phyloP scores from a whole-genome alignment of 768 basidiomycete species.

The Boletus pseudo-olivaceus region DNA sequence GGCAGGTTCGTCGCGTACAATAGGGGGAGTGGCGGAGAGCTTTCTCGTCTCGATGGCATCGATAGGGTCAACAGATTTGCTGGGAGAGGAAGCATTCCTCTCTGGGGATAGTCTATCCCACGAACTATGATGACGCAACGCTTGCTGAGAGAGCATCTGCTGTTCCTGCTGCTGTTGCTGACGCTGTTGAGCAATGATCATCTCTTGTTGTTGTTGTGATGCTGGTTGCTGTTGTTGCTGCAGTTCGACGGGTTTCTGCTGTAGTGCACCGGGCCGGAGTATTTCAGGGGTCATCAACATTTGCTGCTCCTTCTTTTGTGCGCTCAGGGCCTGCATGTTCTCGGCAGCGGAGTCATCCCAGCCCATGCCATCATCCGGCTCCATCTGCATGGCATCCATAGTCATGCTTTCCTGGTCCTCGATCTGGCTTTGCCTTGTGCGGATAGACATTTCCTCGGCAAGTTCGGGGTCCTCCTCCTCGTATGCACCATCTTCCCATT shows the following conservation, averaged over 20 bases:
- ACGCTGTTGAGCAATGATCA: conserved; percentile 30
- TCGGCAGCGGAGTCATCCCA: conserved; percentile 78
- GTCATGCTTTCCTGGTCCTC: conserved; percentile 29
- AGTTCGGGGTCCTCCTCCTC: conserved; percentile 66
- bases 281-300: conserved; percentile 31
- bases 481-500: conserved; percentile 64
- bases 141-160: conserved; percentile 24
- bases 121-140: conserved; percentile 43
- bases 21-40: conserved; percentile 72
- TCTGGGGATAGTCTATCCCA: conserved; percentile 44
- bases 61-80: conserved; percentile 55
- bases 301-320: conserved; percentile 23
- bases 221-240: conserved; percentile 17
- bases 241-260: conserved; percentile 20
- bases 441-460: conserved; percentile 50
- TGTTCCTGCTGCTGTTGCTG: conserved; percentile 37
- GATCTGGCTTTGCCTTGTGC: conserved; percentile 36
- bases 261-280: conserved; percentile 34
- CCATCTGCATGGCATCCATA: conserved; percentile 42
- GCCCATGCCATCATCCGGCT: conserved; percentile 79
- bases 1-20: conserved; percentile 56
- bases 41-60: conserved; percentile 72
- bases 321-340: conserved; percentile 39
- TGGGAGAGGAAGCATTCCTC: conserved; percentile 23
- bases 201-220: conserved; percentile 26